Conservation (phyloP, 768 basidiomycete species). For the Tephrocybe rancida region DNA sequence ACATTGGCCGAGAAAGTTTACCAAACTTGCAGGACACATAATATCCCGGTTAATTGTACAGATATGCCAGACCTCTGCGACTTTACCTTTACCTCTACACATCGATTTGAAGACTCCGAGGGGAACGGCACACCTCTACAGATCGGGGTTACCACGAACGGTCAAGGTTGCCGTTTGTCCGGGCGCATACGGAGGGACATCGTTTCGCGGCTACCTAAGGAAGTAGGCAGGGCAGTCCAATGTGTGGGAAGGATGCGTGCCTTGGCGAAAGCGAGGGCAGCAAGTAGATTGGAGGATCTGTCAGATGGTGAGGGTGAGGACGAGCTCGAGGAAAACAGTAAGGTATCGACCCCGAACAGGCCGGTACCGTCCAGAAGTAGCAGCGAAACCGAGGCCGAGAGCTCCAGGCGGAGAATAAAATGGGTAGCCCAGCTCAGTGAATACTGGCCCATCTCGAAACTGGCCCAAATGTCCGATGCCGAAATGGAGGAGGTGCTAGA, state of each 20-base stretch:
- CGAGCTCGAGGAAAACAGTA: slow-evolving; percentile 56
- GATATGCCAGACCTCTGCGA: slow-evolving; percentile 88
- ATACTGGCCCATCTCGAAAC: slow-evolving; percentile 85
- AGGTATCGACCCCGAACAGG: slow-evolving; percentile 62
- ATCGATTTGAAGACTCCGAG: slow-evolving; percentile 68
- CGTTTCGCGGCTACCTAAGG: slow-evolving; percentile 69
- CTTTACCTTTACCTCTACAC: slow-evolving; percentile 84
- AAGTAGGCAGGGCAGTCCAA: slow-evolving; percentile 73
- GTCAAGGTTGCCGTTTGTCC: slow-evolving; percentile 85
- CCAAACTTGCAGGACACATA: slow-evolving; percentile 50
- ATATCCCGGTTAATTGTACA: slow-evolving; percentile 83
- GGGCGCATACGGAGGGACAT: slow-evolving; percentile 83
- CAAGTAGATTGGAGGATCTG: slow-evolving; percentile 10
- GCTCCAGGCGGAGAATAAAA: slow-evolving; percentile 70
- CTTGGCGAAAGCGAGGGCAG: slow-evolving; percentile 37
- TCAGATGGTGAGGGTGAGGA: slow-evolving; percentile 29
- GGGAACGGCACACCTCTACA: slow-evolving; percentile 58
- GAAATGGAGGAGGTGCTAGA: slow-evolving; percentile 72
- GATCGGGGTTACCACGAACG: slow-evolving; percentile 89
- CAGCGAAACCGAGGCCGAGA: slow-evolving; percentile 44
- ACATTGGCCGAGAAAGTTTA: slow-evolving; percentile 63
- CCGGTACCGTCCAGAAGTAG: slow-evolving; percentile 58
- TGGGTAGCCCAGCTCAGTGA: slow-evolving; percentile 97
- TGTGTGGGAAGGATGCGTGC: slow-evolving; percentile 72
- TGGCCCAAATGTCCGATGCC: slow-evolving; percentile 64